Base-by-base conservation (phyloP, 2,329 filamentous ascomycete genomes). In the Rhynchosporium agropyri region DNA sequence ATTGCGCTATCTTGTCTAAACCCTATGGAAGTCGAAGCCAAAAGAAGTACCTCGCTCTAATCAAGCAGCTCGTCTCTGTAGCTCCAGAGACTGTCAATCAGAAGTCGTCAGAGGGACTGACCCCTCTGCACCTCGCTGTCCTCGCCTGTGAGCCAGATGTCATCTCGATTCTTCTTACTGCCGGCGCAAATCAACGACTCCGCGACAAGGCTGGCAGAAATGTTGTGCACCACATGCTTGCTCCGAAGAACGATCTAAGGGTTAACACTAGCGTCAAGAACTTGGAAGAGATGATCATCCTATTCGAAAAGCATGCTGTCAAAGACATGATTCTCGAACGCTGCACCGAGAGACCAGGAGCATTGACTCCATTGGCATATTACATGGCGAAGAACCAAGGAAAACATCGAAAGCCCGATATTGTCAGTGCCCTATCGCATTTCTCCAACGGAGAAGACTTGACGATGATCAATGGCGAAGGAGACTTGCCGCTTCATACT, bases 81-180 rank as follows among this genome's bases (percentile, higher is more conserved):
- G 80, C 82, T 62, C 90, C 90, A 0, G 78, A 83, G 2, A 81
- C 80, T 0, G 70, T 96, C 0, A 84, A 92, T 62, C 79, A 82
- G 56, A 90, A 85, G 70, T 84, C 82, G 1, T 74, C 78, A 0
- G 71, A 77, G 7, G 85, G 85, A 0, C 77, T 82, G 57, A 93
- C 90, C 0, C 90, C 91, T 1, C 79, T 96, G 0, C 81, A 87
- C 61, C 73, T 91, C 9, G 90, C 91, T 1, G 88, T 87, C 65
- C 76, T 79, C 2, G 76, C 84, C 3, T 81, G 83, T 10, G 81
- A 83, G 26, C 69, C 80, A 15, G 77, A 84, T 1, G 81, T 83
- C 26, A 82, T 83, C 15, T 83, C 84, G 69, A 78, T 85, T 0
- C 80, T 96, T 42, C 80, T 94, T 57, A 78, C 81, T 0, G 84